A percentile compares a stretch with the other conserved stretches of the same genome.
Evolutionary conservation across 2,329 filamentous ascomycete species (phyloP).

Genomic region (Trichoderma endophyticum): DNA sequence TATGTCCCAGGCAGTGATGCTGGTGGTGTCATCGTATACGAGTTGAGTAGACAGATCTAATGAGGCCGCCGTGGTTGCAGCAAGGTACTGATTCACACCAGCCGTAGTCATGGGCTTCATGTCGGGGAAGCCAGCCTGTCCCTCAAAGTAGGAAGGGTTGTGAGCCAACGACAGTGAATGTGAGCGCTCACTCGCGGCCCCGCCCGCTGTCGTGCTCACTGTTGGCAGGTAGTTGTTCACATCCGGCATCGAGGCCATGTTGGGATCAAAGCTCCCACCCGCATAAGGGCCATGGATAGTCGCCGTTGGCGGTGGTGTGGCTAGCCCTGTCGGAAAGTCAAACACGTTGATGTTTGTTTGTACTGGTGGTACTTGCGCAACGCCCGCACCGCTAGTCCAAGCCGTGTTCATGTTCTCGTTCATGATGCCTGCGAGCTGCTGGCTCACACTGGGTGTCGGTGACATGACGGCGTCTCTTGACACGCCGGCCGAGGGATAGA

Average conservation of each 20-base stretch:
- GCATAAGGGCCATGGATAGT: conserved; percentile 48
- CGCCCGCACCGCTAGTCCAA: conserved; percentile 40
- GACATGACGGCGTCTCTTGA: conserved; percentile 50
- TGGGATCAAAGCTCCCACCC: conserved; percentile 43
- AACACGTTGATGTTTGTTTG: conserved; percentile 41
- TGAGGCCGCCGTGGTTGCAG: conserved; percentile 27
- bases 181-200: conserved; percentile 26
- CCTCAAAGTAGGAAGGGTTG: conserved; percentile 34
- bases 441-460: conserved; percentile 47
- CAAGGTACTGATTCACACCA: conserved; percentile 29
- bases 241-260: conserved; percentile 30
- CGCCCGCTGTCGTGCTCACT: conserved; percentile 25
- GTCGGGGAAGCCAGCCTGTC: conserved; percentile 32
- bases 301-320: conserved; percentile 56
- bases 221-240: conserved; percentile 30
- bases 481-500: conserved; percentile 35
- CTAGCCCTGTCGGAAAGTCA: conserved; percentile 52
- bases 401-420: conserved; percentile 53
- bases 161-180: conserved; percentile 27
- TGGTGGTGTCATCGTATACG: conserved; percentile 35
- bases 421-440: conserved; percentile 54
- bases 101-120: conserved; percentile 35
- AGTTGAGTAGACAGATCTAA: conserved; percentile 34
- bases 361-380: conserved; percentile 33
- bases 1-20: conserved; percentile 39